A percentile compares a stretch with the other conserved stretches of the same genome.
Conservation (phyloP, 2,329 filamentous ascomycete genomes). For the Sarocladium kiliense region DNA sequence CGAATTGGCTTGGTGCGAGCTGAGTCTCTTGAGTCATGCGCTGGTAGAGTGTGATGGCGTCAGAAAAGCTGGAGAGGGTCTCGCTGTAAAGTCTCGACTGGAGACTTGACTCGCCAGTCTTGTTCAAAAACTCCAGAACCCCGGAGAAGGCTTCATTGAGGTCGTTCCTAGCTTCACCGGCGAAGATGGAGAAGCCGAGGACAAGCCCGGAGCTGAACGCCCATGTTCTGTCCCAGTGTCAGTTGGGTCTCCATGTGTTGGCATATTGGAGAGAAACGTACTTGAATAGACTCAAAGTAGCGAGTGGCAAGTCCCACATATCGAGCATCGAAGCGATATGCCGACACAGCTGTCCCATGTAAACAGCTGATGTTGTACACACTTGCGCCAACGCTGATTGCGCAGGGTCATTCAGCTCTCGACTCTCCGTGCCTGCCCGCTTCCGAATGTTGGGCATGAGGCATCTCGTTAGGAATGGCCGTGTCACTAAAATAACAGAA, state of each 20-base stretch:
- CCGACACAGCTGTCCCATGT: constrained; percentile 1
- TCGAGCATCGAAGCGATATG: neutral
- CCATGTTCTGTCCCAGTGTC: no score
- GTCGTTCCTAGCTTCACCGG: neutral
- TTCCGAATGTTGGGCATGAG: no score
- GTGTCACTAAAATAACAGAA: no score
- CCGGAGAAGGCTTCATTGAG: constrained; percentile 5
- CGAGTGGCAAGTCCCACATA: neutral
- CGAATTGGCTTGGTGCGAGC: neutral
- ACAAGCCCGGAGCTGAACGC: no score
- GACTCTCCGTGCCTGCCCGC: no score
- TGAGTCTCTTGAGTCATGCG: no score
- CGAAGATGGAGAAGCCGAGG: no score
- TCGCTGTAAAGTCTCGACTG: neutral
- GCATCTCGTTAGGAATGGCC: no score
- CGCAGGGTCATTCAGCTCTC: no score
- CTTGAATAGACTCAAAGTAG: constrained; percentile 4
- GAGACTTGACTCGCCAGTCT: constrained; percentile 1
- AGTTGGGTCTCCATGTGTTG: no score
- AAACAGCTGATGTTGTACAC: constrained; percentile 6
- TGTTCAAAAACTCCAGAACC: constrained; percentile 13
- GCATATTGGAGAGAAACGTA: neutral
- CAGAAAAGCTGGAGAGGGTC: neutral
- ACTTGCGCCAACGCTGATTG: no score
- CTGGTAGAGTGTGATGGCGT: neutral